These are phyloP conservation scores for Trichoderma aggressivum DNA, from an alignment of 2,329 filamentous ascomycete species.

Conservation along the genomic window DNA sequence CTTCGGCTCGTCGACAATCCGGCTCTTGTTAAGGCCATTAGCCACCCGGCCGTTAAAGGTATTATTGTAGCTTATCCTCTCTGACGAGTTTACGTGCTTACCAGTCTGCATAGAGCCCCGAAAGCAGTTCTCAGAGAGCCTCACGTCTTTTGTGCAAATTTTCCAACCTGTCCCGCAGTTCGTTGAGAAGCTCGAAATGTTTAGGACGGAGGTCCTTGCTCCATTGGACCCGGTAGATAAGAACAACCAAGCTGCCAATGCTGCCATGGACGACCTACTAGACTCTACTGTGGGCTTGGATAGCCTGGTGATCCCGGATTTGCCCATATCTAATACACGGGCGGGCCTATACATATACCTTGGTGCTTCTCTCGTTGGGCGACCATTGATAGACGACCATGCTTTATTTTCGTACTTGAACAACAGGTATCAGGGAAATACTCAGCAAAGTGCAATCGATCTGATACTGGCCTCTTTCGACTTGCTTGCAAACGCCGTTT, in stretches of 20 bases:
- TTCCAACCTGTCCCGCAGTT: conserved; percentile 56
- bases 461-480: conserved; percentile 88
- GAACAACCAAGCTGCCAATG: conserved; percentile 47
- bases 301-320: conserved; percentile 56
- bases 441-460: conserved; percentile 74
- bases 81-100: neutral
- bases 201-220: conserved; percentile 55
- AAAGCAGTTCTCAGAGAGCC: conserved; percentile 47
- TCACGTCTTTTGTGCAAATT: conserved; percentile 55
- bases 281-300: conserved; percentile 56
- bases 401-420: conserved; percentile 76
- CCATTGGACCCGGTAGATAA: conserved; percentile 53
- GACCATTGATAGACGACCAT: conserved; percentile 79
- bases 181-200: conserved; percentile 52
- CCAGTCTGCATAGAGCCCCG: conserved; percentile 39
- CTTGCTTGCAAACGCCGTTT: conserved; percentile 80
- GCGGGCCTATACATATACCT: conserved; percentile 83
- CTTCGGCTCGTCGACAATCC: conserved; percentile 60
- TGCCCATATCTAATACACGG: conserved; percentile 70
- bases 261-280: conserved; percentile 54
- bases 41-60: conserved; percentile 53
- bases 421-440: conserved; percentile 80
- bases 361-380: conserved; percentile 73
- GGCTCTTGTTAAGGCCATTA: conserved; percentile 52
- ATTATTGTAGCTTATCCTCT: neutral